Evolutionary conservation across 306 rosid genomes (phyloP).

Genomic region (Acacia confusa): DNA sequence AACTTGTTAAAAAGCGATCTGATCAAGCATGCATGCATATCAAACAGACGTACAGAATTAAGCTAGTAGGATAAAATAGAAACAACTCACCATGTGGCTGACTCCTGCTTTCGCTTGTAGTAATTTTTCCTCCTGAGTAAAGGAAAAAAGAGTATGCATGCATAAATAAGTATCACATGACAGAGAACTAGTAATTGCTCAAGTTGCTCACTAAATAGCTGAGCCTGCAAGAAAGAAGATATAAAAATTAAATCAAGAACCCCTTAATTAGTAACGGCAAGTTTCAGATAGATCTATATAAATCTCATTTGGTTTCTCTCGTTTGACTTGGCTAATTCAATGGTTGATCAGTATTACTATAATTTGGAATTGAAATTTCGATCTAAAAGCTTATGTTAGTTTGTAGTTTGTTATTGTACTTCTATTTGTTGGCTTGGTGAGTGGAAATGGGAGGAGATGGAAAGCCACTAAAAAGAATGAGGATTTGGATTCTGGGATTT

Average conservation of each 20-base stretch:
- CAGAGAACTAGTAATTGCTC: neutral
- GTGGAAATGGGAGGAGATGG: neutral
- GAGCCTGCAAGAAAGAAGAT: neutral
- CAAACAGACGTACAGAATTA: neutral
- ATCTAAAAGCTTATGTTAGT: neutral
- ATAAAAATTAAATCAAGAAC: neutral
- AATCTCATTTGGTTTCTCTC: neutral
- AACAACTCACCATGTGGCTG: neutral
- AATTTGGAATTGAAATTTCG: too few species aligned
- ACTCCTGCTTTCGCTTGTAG: neutral
- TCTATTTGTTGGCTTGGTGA: neutral
- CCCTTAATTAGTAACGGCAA: neutral
- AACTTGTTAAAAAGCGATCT: neutral
- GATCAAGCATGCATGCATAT: neutral
- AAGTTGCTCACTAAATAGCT: neutral
- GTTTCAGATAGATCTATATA: neutral
- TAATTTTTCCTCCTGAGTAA: neutral
- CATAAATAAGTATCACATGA: neutral
- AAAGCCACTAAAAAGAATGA: neutral
- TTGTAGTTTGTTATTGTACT: too few species aligned
- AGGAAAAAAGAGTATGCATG: neutral
- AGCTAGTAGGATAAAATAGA: neutral
- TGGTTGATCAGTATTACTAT: too few species aligned
- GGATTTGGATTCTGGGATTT: neutral
- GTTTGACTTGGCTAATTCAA: neutral